A percentile compares a stretch with the other conserved stretches of the same genome.
Conservation (phyloP, 108 stramenopile species). For the Epithemia pelagica region DNA sequence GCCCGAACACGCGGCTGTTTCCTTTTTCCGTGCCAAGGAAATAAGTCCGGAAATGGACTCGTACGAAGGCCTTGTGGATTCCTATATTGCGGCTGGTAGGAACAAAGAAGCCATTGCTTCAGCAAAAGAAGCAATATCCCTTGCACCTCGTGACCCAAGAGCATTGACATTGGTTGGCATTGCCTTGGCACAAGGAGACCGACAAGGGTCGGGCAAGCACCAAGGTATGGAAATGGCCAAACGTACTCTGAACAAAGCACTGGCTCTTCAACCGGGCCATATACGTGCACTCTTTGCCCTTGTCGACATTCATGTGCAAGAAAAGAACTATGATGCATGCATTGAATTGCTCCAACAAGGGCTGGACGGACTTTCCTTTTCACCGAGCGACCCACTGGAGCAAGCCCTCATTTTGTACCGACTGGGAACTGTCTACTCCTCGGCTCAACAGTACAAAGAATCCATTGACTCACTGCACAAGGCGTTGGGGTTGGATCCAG, state of each 20-base stretch:
- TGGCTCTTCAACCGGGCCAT: slow-evolving; percentile 54
- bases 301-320: slow-evolving; percentile 51
- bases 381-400: slow-evolving; percentile 1
- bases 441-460: slow-evolving; percentile 53
- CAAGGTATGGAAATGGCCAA: slow-evolving; percentile 63
- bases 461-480: slow-evolving; percentile 67
- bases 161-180: slow-evolving; percentile 75
- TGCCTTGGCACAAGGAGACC: slow-evolving; percentile 50
- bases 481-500: slow-evolving; percentile 68
- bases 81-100: slow-evolving; percentile 59
- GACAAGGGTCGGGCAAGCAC: slow-evolving; percentile 21
- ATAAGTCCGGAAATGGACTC: slow-evolving; percentile 52
- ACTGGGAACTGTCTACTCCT: slow-evolving; percentile 65
- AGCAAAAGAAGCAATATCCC: slow-evolving; percentile 72
- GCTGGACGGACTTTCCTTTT: slow-evolving; percentile 40
- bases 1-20: slow-evolving; percentile 67
- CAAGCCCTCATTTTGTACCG: slow-evolving; percentile 43
- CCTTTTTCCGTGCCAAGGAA: slow-evolving; percentile 77
- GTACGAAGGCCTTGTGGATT: slow-evolving; percentile 78
- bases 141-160: slow-evolving; percentile 64
- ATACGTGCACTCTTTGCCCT: slow-evolving; percentile 66
- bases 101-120: slow-evolving; percentile 77
- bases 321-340: slow-evolving; percentile 53
- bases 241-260: slow-evolving; percentile 65
- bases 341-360: slow-evolving; percentile 57